Conservation (phyloP, 768 basidiomycete genomes). For the Psilocybe subaeruginosa region DNA sequence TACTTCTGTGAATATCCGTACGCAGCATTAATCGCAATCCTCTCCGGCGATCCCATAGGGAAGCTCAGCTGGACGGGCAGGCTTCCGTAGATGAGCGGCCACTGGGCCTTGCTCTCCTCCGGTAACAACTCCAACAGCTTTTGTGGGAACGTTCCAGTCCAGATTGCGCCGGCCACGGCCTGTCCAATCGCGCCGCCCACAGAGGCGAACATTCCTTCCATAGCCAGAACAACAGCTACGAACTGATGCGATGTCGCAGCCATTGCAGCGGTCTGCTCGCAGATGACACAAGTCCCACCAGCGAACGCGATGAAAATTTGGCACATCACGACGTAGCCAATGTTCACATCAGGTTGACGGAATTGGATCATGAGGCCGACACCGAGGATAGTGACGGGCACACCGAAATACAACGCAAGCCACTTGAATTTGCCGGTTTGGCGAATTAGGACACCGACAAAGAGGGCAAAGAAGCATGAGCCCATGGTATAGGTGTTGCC, state of each 20-base stretch:
- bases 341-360: conserved; percentile 4
- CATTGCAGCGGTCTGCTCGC: conserved; percentile 7
- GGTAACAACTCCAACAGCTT: conserved; percentile 6
- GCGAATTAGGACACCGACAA: conserved; percentile 4
- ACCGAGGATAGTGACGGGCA: conserved; percentile 5
- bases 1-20: conserved; percentile 3
- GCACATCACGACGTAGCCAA: conserved; percentile 8
- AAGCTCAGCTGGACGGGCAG: neutral
- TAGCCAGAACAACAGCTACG: conserved; percentile 2
- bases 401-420: conserved; percentile 1
- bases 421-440: conserved; percentile 2
- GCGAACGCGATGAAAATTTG: conserved; percentile 5
- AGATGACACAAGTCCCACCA: conserved; percentile 4
- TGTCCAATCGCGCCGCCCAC: conserved; percentile 2
- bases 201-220: conserved; percentile 5
- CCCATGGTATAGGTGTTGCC: conserved; percentile 3
- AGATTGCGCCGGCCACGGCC: neutral
- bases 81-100: conserved; percentile 1
- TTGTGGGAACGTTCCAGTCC: conserved; percentile 1
- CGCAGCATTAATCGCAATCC: conserved; percentile 5
- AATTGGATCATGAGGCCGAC: conserved; percentile 5
- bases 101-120: neutral
- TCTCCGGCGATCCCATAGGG: neutral
- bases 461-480: conserved; percentile 5
- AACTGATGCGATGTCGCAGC: conserved; percentile 5